Percentiles rank a stretch among this genome's conserved stretches.
Evolutionary conservation across 345 rosid genomes (phyloP).

Genomic region (Rhizophora apiculata): DNA sequence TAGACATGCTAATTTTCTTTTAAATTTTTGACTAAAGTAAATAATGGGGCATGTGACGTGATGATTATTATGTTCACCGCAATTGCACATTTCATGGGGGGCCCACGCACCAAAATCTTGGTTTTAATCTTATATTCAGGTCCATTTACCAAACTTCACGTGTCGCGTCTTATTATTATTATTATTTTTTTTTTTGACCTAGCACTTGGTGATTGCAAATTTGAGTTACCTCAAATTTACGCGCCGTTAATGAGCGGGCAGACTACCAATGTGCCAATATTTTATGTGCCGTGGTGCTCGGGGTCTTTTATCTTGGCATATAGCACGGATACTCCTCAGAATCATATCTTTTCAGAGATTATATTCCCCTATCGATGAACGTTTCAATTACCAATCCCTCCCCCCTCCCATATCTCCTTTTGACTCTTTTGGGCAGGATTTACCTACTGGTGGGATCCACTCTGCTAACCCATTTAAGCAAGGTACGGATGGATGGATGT

Average conservation of each 20-base stretch:
- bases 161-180: no score
- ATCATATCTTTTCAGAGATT: slow-evolving; percentile 9
- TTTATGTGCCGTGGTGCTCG: background rate
- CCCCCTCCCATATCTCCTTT: background rate
- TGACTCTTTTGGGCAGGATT: background rate
- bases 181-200: no score
- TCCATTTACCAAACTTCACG: no score
- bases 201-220: no score
- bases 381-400: background rate
- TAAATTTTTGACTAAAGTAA: background rate
- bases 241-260: background rate
- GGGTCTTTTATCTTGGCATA: background rate
- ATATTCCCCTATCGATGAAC: background rate
- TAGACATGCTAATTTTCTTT: background rate
- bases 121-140: no score
- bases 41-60: background rate
- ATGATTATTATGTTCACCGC: no score
- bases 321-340: background rate
- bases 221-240: no score
- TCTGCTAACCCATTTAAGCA: background rate
- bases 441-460: slow-evolving; percentile 1
- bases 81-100: no score
- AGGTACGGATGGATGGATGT: background rate
- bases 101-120: no score
- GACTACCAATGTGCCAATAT: background rate